Percentiles rank a stretch among this genome's conserved stretches.
These are phyloP conservation scores for Spiromastix sp. DNA, from an alignment of 2,329 filamentous ascomycete genomes.

Conservation along the genomic window DNA sequence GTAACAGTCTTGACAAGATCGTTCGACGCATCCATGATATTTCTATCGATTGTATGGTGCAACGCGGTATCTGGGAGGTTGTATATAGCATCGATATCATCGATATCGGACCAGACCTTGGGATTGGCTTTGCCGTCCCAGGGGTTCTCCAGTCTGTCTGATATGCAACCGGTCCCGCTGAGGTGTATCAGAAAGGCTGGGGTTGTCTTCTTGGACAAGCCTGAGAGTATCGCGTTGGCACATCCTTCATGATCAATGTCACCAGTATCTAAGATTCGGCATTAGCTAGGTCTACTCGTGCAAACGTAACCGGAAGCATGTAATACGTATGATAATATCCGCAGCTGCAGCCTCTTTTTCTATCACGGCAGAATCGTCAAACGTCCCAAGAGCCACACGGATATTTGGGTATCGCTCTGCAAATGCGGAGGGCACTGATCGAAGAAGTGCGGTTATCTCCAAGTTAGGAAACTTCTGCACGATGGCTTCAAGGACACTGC, in stretches of 20 bases:
- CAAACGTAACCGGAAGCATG: too few relatives aligned
- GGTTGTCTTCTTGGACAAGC: slow-evolving; percentile 5
- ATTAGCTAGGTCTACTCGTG: too few relatives aligned
- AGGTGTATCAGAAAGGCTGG: slow-evolving; percentile 6
- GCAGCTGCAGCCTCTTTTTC: slow-evolving; percentile 31
- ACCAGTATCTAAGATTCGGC: slow-evolving; percentile 9
- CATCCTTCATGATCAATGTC: slow-evolving; percentile 8
- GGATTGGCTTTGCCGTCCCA: slow-evolving; percentile 6
- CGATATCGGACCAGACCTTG: slow-evolving; percentile 6
- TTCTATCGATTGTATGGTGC: slow-evolving; percentile 5
- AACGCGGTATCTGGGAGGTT: slow-evolving; percentile 2
- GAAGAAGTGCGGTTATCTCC: slow-evolving; percentile 8
- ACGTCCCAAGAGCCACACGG: slow-evolving; percentile 39
- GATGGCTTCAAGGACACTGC: slow-evolving; percentile 8
- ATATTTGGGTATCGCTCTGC: slow-evolving; percentile 29
- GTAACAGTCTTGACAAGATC: slow-evolving; percentile 4
- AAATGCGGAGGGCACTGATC: slow-evolving; percentile 2
- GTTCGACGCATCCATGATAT: slow-evolving; percentile 8
- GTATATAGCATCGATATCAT: slow-evolving; percentile 4
- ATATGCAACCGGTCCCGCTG: slow-evolving; percentile 5
- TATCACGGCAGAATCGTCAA: slow-evolving; percentile 32
- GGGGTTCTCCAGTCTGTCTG: background rate
- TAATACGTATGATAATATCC: slow-evolving; percentile 31
- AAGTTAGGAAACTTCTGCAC: slow-evolving; percentile 4
- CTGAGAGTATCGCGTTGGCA: slow-evolving; percentile 7